Evolutionary conservation across 2,329 filamentous ascomycete species (phyloP).

Genomic region (Monilinia vaccinii-corymbosi): DNA sequence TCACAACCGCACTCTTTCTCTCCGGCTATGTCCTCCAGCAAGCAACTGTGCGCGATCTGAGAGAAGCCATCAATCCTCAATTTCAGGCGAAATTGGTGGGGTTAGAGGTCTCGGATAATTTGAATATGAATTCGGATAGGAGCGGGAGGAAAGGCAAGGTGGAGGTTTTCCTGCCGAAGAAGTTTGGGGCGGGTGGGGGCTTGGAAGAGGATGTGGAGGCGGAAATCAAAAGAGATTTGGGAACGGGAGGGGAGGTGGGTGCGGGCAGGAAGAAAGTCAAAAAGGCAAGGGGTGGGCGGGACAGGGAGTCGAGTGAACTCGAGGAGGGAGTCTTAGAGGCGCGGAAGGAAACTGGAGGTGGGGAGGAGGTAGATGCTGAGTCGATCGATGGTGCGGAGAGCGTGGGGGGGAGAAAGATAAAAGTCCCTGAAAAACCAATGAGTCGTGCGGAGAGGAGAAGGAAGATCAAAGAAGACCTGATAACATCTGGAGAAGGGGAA

Average conservation of each 20-base stretch:
- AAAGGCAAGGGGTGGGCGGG: background rate
- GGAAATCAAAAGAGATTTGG: background rate
- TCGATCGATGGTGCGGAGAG: constrained; percentile 43
- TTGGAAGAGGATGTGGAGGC: background rate
- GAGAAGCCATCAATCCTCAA: constrained; percentile 51
- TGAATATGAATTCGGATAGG: background rate
- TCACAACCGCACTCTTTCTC: constrained; percentile 75
- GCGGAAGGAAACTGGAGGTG: background rate
- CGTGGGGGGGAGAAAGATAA: constrained; percentile 27
- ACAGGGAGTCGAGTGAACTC: background rate
- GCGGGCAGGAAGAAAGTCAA: background rate
- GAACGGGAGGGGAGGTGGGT: background rate
- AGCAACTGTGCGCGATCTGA: constrained; percentile 69
- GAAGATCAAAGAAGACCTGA: constrained; percentile 49
- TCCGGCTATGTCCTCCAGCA: constrained; percentile 85
- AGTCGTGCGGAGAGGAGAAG: constrained; percentile 36
- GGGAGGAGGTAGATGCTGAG: constrained; percentile 29
- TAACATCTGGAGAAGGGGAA: constrained; percentile 33
- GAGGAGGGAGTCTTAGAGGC: background rate
- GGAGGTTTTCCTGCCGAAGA: constrained; percentile 17
- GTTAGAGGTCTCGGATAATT: background rate
- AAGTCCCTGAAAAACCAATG: constrained; percentile 13
- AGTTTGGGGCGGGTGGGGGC: constrained; percentile 1
- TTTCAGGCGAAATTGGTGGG: constrained; percentile 15
- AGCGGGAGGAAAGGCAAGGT: constrained; percentile 9